Evolutionary conservation across 768 basidiomycete species (phyloP).

Genomic region (Naganishia antarctica): DNA sequence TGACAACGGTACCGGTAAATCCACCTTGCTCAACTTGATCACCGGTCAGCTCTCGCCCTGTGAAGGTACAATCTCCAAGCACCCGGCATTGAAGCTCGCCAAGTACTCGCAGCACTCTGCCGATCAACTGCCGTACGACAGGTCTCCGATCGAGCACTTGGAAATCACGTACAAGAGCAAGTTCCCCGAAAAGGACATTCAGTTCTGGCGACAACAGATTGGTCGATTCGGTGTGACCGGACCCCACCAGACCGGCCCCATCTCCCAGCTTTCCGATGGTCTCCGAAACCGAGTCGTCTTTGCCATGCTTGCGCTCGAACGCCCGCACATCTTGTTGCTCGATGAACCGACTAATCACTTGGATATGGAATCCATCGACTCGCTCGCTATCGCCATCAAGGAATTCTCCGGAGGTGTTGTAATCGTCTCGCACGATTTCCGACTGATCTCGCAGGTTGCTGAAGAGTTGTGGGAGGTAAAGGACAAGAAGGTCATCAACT

Average conservation of each 20-base stretch:
- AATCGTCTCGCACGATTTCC: conserved; percentile 99
- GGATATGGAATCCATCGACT: conserved; percentile 97
- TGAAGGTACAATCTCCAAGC: conserved; percentile 83
- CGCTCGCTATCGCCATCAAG: conserved; percentile 89
- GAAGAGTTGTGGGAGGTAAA: conserved; percentile 99
- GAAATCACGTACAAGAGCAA: conserved; percentile 70
- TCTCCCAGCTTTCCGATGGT: conserved; percentile 91
- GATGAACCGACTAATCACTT: conserved; percentile 79
- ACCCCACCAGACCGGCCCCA: conserved; percentile 85
- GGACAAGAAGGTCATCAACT: conserved; percentile 82
- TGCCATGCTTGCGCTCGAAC: conserved; percentile 93
- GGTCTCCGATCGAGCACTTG: conserved; percentile 88
- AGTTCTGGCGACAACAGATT: conserved; percentile 91
- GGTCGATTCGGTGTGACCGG: conserved; percentile 95
- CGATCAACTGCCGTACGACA: conserved; percentile 93
- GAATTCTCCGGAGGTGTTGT: conserved; percentile 97
- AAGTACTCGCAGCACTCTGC: conserved; percentile 99
- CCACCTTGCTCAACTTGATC: conserved; percentile 84
- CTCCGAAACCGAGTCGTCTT: conserved; percentile 96
- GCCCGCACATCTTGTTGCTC: conserved; percentile 82
- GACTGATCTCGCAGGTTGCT: conserved; percentile 94
- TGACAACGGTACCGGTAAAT: conserved; percentile 92
- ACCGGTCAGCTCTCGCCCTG: conserved; percentile 71
- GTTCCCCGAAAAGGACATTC: conserved; percentile 88
- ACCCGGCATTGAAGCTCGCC: conserved; percentile 82